Conservation (phyloP, 1,139 yeast species). For the Pichia inconspicua region DNA sequence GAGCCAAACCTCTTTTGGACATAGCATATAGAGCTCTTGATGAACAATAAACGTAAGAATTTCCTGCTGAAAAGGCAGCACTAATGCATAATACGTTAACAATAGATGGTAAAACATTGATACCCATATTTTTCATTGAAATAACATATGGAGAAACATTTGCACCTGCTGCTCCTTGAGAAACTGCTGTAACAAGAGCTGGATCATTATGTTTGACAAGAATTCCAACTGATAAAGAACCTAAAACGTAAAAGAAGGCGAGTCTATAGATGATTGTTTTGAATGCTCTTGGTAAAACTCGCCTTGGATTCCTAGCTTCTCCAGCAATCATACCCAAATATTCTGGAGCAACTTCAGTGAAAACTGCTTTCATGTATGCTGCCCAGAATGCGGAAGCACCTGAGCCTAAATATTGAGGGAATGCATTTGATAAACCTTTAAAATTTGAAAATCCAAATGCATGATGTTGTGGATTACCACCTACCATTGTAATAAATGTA, state of each 20-base stretch:
- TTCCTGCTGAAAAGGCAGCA: slow-evolving; percentile 34
- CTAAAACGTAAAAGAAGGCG: slow-evolving; percentile 34
- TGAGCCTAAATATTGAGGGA: slow-evolving; percentile 34
- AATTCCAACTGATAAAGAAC: slow-evolving; percentile 22
- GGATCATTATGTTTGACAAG: slow-evolving; percentile 20
- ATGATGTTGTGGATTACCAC: slow-evolving; percentile 52
- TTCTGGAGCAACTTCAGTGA: slow-evolving; percentile 49
- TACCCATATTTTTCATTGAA: slow-evolving; percentile 21
- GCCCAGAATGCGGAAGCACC: slow-evolving; percentile 51
- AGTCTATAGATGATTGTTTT: slow-evolving; percentile 17
- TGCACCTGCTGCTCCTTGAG: slow-evolving; percentile 23
- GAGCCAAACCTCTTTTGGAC: slow-evolving; percentile 32
- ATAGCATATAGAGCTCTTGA: slow-evolving; percentile 33
- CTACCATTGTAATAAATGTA: slow-evolving; percentile 41
- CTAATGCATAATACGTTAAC: slow-evolving; percentile 30
- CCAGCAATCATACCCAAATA: slow-evolving; percentile 49
- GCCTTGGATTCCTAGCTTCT: slow-evolving; percentile 42
- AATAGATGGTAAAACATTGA: slow-evolving; percentile 28
- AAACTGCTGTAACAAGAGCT: slow-evolving; percentile 14
- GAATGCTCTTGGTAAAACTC: slow-evolving; percentile 44
- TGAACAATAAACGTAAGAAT: slow-evolving; percentile 33
- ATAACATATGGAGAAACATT: slow-evolving; percentile 25
- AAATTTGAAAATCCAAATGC: slow-evolving; percentile 55
- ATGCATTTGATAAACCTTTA: slow-evolving; percentile 54
- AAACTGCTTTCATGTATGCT: slow-evolving; percentile 48